Evolutionary conservation across 1,139 yeast species (phyloP).

Genomic region (Waltiozyma sp.): DNA sequence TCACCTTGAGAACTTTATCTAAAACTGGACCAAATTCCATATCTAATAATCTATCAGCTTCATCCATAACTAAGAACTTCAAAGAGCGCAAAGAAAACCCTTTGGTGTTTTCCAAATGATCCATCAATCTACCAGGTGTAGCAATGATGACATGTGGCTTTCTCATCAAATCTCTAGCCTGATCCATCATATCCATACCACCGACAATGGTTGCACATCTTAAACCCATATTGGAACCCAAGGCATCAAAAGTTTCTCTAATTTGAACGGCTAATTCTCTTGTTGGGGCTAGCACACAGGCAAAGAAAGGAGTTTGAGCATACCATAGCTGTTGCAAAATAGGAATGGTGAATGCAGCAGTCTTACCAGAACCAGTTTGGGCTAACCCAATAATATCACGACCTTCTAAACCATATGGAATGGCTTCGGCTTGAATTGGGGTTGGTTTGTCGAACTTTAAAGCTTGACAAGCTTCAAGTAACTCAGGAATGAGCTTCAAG

Average conservation of each 20-base stretch:
- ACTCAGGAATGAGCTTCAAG: constrained; percentile 64
- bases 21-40: constrained; percentile 95
- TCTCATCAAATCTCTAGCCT: constrained; percentile 84
- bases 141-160: constrained; percentile 94
- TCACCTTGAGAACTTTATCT: constrained; percentile 72
- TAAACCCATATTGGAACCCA: constrained; percentile 85
- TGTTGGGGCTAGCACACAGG: constrained; percentile 89
- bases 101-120: constrained; percentile 88
- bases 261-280: constrained; percentile 96
- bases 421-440: constrained; percentile 85
- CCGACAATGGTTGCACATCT: constrained; percentile 85
- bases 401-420: constrained; percentile 86
- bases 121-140: constrained; percentile 93
- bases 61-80: constrained; percentile 87
- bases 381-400: constrained; percentile 75
- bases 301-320: constrained; percentile 79
- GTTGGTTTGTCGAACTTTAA: constrained; percentile 65
- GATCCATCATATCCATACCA: constrained; percentile 98
- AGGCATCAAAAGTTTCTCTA: constrained; percentile 87
- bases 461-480: constrained; percentile 65
- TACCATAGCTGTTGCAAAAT: constrained; percentile 85
- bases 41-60: constrained; percentile 90
- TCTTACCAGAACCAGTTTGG: constrained; percentile 78
- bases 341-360: constrained; percentile 85
- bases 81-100: constrained; percentile 78